Evolutionary conservation across 345 rosid genomes (phyloP), one percentile per base, ranked within the genome.

Genomic region (Eucalyptus cloeziana): DNA sequence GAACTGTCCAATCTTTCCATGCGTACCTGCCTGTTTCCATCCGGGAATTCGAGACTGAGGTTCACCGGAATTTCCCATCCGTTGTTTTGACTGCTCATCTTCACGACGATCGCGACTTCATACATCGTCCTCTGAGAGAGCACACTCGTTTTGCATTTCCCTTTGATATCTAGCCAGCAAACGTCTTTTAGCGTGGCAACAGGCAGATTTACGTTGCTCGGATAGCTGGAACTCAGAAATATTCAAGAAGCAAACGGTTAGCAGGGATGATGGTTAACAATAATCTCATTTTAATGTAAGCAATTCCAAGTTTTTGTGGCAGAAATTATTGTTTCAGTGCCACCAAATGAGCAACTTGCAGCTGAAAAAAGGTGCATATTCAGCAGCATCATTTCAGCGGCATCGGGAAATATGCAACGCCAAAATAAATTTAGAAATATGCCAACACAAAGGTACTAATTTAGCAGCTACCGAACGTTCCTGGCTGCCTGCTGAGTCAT

Each of bases 131-230:
- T 22, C 47, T n/a, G 85, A 50, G 83, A 76, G 10, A 88, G 89
- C 47, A 16, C 8, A 11, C 24, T 51, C 49, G 89, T 47, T 37
- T 49, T 50, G 62, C 49, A 71, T 30, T 69, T n/a, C 14, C 85
- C 85, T 24, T 11, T 49, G 22, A 88, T 31, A 2, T 88, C 86
- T 12, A 88, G 67, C 64, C 64, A 71, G 37, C 43, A 30, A 21
- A 88, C 86, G 0, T 0, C 0, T 0, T 8, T 13, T 22, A 88
- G 64, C 49, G 0, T 13, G 15, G 86, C 50, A 13, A 31, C 86
- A 0, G 0, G 13, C 22, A 86, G 8, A 0, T 51, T 7, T 5
- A 50, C 5, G 1, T 49, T 37, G 25, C 62, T 52, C 30, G 60
- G 60, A 50, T 27, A 86, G 21, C 64, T 86, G 76, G 45, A 83